These are phyloP conservation scores for Aquilaria malaccensis DNA, from an alignment of 345 rosid species.

Conservation along the genomic window DNA sequence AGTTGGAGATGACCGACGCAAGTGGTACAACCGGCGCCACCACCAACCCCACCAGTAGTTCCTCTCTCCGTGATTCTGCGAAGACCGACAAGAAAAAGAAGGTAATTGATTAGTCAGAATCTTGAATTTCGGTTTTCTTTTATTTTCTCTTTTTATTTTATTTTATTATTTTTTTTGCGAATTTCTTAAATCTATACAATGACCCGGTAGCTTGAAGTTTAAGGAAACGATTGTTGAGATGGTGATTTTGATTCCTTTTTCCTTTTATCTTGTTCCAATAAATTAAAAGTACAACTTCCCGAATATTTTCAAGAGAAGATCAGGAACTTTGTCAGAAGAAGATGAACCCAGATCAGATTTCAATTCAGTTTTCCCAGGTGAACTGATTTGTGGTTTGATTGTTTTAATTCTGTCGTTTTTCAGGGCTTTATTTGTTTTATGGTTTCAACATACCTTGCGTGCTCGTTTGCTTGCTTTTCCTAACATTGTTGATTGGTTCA, in stretches of 20 bases:
- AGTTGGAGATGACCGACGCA: conserved; percentile 27
- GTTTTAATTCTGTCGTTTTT: not conserved
- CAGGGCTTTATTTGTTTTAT: not conserved
- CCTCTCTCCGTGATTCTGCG: conserved; percentile 33
- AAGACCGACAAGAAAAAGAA: conserved; percentile 71
- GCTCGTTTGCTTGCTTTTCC: not conserved
- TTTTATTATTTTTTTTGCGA: not conserved
- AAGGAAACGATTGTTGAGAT: conserved; percentile 27
- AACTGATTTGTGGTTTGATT: not conserved
- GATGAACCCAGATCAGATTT: conserved; percentile 19
- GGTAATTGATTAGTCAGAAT: conserved; percentile 23
- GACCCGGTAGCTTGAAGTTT: conserved; percentile 71
- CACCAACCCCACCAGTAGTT: not conserved
- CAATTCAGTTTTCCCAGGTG: conserved; percentile 26
- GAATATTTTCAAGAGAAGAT: too few relatives aligned
- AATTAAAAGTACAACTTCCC: too few relatives aligned
- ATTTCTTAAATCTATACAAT: conserved; percentile 32
- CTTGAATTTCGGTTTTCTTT: not conserved
- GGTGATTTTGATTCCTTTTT: not conserved
- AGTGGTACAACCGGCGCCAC: conserved; percentile 10
- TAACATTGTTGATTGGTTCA: conserved; percentile 30
- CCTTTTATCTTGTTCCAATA: too few relatives aligned
- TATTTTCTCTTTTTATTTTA: not conserved
- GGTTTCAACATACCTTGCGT: too few relatives aligned
- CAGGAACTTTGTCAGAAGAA: conserved; percentile 12